Evolutionary conservation across 805 yeast species (phyloP).

Genomic region (Metschnikowia picachoensis): DNA sequence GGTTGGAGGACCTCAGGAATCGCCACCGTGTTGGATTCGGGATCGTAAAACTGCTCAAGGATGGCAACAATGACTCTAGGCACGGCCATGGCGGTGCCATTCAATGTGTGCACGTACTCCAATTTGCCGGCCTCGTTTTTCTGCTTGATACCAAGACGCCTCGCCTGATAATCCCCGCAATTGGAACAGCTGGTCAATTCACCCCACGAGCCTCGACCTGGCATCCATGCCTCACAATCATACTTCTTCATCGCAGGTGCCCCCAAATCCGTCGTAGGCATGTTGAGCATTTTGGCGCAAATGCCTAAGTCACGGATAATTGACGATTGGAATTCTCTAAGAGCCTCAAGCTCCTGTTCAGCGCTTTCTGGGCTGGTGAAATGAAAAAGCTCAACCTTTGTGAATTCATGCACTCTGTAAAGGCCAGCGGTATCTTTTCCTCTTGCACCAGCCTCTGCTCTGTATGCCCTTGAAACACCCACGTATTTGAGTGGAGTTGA

Average conservation of each 20-base stretch:
- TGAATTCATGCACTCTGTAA: slow-evolving; percentile 93
- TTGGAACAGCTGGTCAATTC: slow-evolving; percentile 89
- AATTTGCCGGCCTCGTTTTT: slow-evolving; percentile 31
- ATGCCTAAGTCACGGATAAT: slow-evolving; percentile 68
- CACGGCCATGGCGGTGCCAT: slow-evolving; percentile 94
- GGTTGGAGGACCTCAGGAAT: slow-evolving; percentile 68
- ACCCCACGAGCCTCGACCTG: slow-evolving; percentile 91
- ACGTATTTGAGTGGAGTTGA: slow-evolving; percentile 54
- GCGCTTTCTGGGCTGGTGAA: slow-evolving; percentile 55
- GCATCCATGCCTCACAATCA: slow-evolving; percentile 98
- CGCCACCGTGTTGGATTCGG: slow-evolving; percentile 44
- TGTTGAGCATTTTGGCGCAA: slow-evolving; percentile 73
- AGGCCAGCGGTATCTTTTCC: slow-evolving; percentile 91
- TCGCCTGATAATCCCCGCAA: slow-evolving; percentile 86
- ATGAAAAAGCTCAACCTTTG: slow-evolving; percentile 87
- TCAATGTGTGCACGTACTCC: slow-evolving; percentile 74
- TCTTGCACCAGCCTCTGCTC: slow-evolving; percentile 97
- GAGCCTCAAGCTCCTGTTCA: slow-evolving; percentile 48
- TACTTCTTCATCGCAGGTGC: slow-evolving; percentile 89
- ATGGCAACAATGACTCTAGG: slow-evolving; percentile 88
- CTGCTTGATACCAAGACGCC: slow-evolving; percentile 71
- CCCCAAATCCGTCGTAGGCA: slow-evolving; percentile 91
- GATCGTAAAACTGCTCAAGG: slow-evolving; percentile 79
- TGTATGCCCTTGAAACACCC: slow-evolving; percentile 80
- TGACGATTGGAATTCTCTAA: slow-evolving; percentile 61